These are phyloP conservation scores for Plenodomus biglobosus DNA, from an alignment of 2,329 filamentous ascomycete species.

Conservation along the genomic window DNA sequence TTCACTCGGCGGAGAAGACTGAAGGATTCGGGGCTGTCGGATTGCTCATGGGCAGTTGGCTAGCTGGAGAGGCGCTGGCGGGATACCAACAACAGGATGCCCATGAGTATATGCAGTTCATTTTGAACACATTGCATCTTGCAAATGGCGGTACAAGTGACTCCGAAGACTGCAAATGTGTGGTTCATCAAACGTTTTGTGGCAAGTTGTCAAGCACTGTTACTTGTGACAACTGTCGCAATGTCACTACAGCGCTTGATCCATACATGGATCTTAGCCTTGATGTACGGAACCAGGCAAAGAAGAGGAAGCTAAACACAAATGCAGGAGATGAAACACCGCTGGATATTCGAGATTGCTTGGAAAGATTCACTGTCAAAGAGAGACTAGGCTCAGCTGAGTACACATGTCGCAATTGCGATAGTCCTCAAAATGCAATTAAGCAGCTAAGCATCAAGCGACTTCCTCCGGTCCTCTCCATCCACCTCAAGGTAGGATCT, in stretches of 20 bases:
- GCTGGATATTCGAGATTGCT: conserved; percentile 59
- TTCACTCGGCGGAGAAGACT: conserved; percentile 71
- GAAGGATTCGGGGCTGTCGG: conserved; percentile 90
- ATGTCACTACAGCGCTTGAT: conserved; percentile 78
- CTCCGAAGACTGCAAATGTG: conserved; percentile 69
- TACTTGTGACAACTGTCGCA: conserved; percentile 84
- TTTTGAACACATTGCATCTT: conserved; percentile 85
- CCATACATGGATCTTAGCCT: conserved; percentile 90
- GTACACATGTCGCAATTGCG: conserved; percentile 83
- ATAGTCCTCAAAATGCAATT: conserved; percentile 71
- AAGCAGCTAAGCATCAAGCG: conserved; percentile 83
- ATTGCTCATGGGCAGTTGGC: conserved; percentile 88
- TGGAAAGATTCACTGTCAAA: conserved; percentile 83
- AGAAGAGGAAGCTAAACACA: conserved; percentile 61
- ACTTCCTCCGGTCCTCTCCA: conserved; percentile 83
- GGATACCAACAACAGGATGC: conserved; percentile 96
- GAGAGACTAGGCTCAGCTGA: conserved; percentile 76
- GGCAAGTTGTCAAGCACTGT: conserved; percentile 89
- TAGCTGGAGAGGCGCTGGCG: conserved; percentile 68
- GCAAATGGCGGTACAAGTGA: conserved; percentile 64
- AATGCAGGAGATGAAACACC: conserved; percentile 32
- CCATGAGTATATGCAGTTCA: conserved; percentile 95
- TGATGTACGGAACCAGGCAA: conserved; percentile 74
- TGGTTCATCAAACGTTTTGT: conserved; percentile 93
- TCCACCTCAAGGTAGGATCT: conserved; percentile 78